Base-by-base conservation (phyloP, 2,329 filamentous ascomycete species). In the Dactylellina cionopaga region DNA sequence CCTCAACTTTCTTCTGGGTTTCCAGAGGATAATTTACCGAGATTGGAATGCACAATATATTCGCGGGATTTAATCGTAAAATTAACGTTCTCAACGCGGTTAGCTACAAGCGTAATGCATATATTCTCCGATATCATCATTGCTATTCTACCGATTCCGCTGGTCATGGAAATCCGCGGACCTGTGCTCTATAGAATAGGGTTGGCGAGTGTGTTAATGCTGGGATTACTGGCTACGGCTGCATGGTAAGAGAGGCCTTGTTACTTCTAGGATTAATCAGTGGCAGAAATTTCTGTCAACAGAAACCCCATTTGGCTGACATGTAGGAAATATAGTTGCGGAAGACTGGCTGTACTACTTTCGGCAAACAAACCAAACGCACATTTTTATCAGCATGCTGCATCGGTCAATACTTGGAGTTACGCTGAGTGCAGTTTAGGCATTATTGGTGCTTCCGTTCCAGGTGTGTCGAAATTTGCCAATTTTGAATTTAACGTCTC, bases 361-460 rank as follows among this genome's bases (percentile, higher is more conserved):
- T 27, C 59, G 17, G 68, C 68, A 6, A 60, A 60, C 41, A n/a
- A 31, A 3, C 9, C 22, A 6, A 4, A 19, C 15, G 31, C 22
- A 33, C 33, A 22, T 9, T 65, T 54, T 22, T 65, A 72, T 15
- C 15, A 27, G 22, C 65, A 65, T 24, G 41, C 58, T 1, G 52
- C 46, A 4, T 27, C 24, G 19, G 33, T 59, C 5, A 55, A 59
- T 25, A 54, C 44, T 22, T 65, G 59, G 68, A 65, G 58, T 22
- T 72, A 47, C 37, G 29, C 59, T 6, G 59, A 72, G 35, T 65
- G 59, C 27, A 44, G 59, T 15, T 17, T 72, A 5, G 68, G 68
- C 2, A 59, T 72, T 17, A 72, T 72, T 41, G 68, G 68, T 11
- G 68, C 59, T 6, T 56, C 68, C 11, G 25, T 52, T 65, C 68